phyloP scores from a whole-genome alignment of 352 stramenopile genomes.

The Phytophthora idaei region DNA sequence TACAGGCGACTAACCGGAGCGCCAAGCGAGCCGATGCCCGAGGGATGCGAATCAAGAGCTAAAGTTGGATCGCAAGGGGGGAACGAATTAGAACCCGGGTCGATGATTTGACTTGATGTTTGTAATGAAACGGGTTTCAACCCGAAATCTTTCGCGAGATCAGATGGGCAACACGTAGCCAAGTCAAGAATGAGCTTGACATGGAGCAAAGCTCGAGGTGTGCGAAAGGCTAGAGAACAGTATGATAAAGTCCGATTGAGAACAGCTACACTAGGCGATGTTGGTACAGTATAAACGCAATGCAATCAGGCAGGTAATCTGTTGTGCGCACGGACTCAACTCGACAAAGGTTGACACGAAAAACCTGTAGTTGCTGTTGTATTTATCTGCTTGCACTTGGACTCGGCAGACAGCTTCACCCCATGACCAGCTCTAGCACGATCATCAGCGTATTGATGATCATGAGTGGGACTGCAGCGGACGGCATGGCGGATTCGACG shows the following conservation, averaged over 20 bases:
- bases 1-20: background rate
- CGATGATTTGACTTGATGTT: slow-evolving; percentile 3
- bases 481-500: background rate
- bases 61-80: slow-evolving; percentile 30
- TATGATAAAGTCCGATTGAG: background rate
- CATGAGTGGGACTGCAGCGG: slow-evolving; percentile 72
- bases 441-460: slow-evolving; percentile 85
- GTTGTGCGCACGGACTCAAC: background rate
- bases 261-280: background rate
- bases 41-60: slow-evolving; percentile 33
- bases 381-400: slow-evolving; percentile 15
- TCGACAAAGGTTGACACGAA: slow-evolving; percentile 5
- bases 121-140: slow-evolving; percentile 33
- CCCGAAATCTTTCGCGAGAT: slow-evolving; percentile 32
- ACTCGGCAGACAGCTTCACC: slow-evolving; percentile 31
- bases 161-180: background rate
- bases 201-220: background rate
- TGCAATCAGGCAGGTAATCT: background rate
- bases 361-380: slow-evolving; percentile 11
- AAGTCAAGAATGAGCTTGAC: background rate
- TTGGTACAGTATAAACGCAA: background rate
- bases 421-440: slow-evolving; percentile 78
- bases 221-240: background rate
- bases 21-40: background rate
- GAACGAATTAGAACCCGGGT: slow-evolving; percentile 30